Conservation (phyloP, 2,329 filamentous ascomycete species). For the Aureobasidium sp. region DNA sequence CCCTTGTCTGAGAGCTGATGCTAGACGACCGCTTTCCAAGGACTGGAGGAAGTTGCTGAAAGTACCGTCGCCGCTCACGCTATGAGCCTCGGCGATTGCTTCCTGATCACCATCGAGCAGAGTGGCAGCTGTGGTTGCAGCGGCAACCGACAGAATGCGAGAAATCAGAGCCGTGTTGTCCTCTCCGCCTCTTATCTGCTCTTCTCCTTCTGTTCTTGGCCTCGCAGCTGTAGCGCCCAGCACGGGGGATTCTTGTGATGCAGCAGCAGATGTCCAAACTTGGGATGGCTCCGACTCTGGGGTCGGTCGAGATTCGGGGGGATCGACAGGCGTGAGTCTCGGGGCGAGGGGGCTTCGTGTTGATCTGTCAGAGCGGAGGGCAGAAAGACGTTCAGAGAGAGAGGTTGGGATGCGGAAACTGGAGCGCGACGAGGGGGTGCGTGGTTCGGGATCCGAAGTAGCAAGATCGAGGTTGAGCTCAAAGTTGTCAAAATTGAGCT, state of each 20-base stretch:
- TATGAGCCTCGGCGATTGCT: slow-evolving; percentile 46
- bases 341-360: background rate
- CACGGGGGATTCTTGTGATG: background rate
- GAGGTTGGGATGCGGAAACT: slow-evolving; percentile 17
- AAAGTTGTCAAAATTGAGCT: slow-evolving; percentile 25
- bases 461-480: slow-evolving; percentile 30
- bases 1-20: slow-evolving; percentile 46
- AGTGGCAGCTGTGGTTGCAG: slow-evolving; percentile 55
- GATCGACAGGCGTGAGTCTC: background rate
- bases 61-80: slow-evolving; percentile 46
- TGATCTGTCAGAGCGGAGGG: slow-evolving; percentile 25
- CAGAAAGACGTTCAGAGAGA: slow-evolving; percentile 22
- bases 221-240: background rate
- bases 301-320: background rate
- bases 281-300: background rate
- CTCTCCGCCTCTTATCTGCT: slow-evolving; percentile 45
- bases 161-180: slow-evolving; percentile 56
- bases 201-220: slow-evolving; percentile 32
- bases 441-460: slow-evolving; percentile 15
- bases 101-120: slow-evolving; percentile 52
- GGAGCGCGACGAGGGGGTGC: slow-evolving; percentile 12
- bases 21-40: slow-evolving; percentile 50
- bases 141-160: slow-evolving; percentile 52
- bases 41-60: slow-evolving; percentile 56
- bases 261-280: background rate